These are phyloP conservation scores for Amborella trichopoda DNA, from an alignment of 164 flowering plant species.

Conservation along the genomic window DNA sequence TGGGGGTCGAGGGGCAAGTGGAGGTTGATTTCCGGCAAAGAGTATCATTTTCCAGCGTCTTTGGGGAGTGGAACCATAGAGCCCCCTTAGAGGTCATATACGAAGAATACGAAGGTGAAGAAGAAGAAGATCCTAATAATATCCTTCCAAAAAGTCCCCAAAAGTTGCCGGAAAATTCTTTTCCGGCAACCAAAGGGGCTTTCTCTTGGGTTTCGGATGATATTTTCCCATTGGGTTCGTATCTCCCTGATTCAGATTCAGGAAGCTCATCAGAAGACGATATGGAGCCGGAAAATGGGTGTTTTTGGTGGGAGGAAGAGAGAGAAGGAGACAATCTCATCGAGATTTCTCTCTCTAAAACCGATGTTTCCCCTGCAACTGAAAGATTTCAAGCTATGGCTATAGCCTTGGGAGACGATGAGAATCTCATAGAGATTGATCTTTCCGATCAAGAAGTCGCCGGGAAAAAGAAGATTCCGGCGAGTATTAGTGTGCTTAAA, in stretches of 20 bases:
- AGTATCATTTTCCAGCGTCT: constrained; percentile 16
- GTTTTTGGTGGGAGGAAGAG: constrained; percentile 7
- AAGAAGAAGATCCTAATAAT: constrained; percentile 14
- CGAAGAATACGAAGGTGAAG: constrained; percentile 60
- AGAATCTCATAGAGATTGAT: constrained; percentile 7
- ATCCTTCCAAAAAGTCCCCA: not conserved
- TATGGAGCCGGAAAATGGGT: constrained; percentile 2
- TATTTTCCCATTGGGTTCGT: not conserved
- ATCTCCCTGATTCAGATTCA: not conserved
- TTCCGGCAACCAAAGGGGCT: not conserved
- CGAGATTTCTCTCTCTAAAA: constrained; percentile 2
- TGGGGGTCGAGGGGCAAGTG: constrained; percentile 3
- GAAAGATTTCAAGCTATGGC: no score
- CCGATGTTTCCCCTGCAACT: not conserved
- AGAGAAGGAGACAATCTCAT: constrained; percentile 1
- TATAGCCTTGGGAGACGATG: no score
- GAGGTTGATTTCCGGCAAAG: constrained; percentile 6
- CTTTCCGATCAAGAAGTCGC: not conserved
- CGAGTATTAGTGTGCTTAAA: no score
- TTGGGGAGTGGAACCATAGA: constrained; percentile 53
- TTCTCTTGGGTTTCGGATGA: not conserved
- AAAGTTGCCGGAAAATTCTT: not conserved
- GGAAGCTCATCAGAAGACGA: not conserved
- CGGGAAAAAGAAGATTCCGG: not conserved
- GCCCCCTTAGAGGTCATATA: constrained; percentile 80